phyloP scores from a whole-genome alignment of 176 grass and related monocot genomes.

The Hordeum vulgare region DNA sequence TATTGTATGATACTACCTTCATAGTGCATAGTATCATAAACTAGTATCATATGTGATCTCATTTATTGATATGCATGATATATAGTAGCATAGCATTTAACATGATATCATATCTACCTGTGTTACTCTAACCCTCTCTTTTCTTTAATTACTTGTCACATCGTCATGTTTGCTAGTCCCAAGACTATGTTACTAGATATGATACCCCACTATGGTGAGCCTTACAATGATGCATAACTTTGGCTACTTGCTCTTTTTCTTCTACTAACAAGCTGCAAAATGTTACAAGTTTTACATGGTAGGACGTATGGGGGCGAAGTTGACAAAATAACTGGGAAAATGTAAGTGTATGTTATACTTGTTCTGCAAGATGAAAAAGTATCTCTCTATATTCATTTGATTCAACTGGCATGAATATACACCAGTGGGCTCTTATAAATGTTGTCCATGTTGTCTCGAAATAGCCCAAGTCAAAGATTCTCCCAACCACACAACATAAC shows the following conservation, averaged over 20 bases:
- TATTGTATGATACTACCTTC: too few relatives aligned
- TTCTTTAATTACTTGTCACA: too few relatives aligned
- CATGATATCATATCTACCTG: too few relatives aligned
- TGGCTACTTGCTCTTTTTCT: background rate
- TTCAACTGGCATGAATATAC: background rate
- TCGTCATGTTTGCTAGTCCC: too few relatives aligned
- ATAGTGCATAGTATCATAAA: too few relatives aligned
- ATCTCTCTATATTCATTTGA: background rate
- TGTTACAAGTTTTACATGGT: background rate
- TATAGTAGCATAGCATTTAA: too few relatives aligned
- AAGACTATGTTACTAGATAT: too few relatives aligned
- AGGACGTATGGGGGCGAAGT: background rate
- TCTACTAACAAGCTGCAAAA: background rate
- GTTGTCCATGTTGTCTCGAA: background rate
- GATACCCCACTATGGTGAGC: too few relatives aligned
- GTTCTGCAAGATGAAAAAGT: background rate
- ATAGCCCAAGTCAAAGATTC: background rate
- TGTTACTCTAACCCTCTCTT: too few relatives aligned
- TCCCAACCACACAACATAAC: background rate
- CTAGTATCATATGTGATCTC: too few relatives aligned
- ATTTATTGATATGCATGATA: too few relatives aligned
- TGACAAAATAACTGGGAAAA: background rate
- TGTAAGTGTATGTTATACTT: background rate
- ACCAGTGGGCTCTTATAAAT: background rate
- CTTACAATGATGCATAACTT: background rate